Evolutionary conservation across 208 protist genomes (phyloP).

Genomic region (Leishmania arabica): DNA sequence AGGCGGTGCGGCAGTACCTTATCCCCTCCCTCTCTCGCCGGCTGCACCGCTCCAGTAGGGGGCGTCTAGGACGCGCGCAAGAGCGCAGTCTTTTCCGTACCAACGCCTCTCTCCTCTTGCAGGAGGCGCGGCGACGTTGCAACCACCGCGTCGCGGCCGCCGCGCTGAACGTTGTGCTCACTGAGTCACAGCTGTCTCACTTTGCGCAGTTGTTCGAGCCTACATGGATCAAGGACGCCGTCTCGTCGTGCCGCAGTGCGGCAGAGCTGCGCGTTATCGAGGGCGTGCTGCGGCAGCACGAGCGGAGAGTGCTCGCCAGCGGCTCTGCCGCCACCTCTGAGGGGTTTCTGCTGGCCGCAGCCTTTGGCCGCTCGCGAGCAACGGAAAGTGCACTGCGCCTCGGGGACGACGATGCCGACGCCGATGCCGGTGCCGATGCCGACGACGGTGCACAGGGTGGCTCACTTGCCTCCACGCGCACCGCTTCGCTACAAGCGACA

Average conservation of each 20-base stretch:
- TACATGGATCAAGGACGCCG: conserved; percentile 69
- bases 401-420: conserved; percentile 13
- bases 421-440: not conserved
- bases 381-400: conserved; percentile 16
- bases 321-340: conserved; percentile 15
- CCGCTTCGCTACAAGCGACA: not conserved
- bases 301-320: conserved; percentile 22
- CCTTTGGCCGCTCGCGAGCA: conserved; percentile 22
- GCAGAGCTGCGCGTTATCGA: conserved; percentile 58
- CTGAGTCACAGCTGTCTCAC: conserved; percentile 15
- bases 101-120: conserved; percentile 57
- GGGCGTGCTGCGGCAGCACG: conserved; percentile 28
- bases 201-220: conserved; percentile 43
- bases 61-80: conserved; percentile 33
- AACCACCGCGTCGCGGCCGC: conserved; percentile 45
- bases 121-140: conserved; percentile 57
- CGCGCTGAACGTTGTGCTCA: conserved; percentile 46
- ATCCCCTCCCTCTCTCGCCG: conserved; percentile 20
- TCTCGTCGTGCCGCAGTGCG: conserved; percentile 46
- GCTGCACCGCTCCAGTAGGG: conserved; percentile 12
- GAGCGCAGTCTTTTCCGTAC: conserved; percentile 54
- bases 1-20: conserved; percentile 44
- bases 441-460: not conserved
- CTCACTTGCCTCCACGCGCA: not conserved
- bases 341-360: conserved; percentile 22